phyloP scores from a whole-genome alignment of 1,139 yeast species.

The Blastobotrys aristatus region DNA sequence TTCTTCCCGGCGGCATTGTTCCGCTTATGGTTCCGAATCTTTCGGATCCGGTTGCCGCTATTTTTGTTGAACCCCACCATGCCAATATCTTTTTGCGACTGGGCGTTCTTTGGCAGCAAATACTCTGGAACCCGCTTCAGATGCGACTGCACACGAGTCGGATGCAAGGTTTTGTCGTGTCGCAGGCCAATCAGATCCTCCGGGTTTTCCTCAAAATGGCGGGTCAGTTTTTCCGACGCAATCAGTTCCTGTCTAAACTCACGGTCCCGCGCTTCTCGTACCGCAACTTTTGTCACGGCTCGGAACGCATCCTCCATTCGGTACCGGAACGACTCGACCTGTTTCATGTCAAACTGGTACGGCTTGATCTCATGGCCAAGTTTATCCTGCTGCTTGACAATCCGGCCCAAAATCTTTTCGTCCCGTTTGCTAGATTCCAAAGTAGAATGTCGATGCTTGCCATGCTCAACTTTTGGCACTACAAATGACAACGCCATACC shows the following conservation, averaged over 20 bases:
- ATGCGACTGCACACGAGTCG: constrained; percentile 77
- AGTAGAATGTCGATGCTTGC: constrained; percentile 80
- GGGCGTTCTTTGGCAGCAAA: constrained; percentile 58
- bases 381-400: constrained; percentile 70
- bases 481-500: constrained; percentile 96
- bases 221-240: constrained; percentile 81
- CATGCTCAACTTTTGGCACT: constrained; percentile 75
- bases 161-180: constrained; percentile 86
- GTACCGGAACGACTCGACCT: constrained; percentile 92
- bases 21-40: constrained; percentile 38
- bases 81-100: constrained; percentile 47
- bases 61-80: constrained; percentile 72
- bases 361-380: constrained; percentile 55
- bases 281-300: constrained; percentile 83
- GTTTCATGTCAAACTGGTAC: constrained; percentile 86
- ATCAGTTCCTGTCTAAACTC: constrained; percentile 86
- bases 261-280: constrained; percentile 89
- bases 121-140: constrained; percentile 91
- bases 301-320: constrained; percentile 97
- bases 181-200: constrained; percentile 84
- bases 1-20: not conserved
- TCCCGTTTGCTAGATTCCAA: constrained; percentile 70
- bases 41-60: constrained; percentile 41
- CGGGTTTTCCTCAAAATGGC: constrained; percentile 98
- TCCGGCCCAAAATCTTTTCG: constrained; percentile 75